Conservation (phyloP, 805 yeast genomes). For the Torulaspora microellipsoides region DNA sequence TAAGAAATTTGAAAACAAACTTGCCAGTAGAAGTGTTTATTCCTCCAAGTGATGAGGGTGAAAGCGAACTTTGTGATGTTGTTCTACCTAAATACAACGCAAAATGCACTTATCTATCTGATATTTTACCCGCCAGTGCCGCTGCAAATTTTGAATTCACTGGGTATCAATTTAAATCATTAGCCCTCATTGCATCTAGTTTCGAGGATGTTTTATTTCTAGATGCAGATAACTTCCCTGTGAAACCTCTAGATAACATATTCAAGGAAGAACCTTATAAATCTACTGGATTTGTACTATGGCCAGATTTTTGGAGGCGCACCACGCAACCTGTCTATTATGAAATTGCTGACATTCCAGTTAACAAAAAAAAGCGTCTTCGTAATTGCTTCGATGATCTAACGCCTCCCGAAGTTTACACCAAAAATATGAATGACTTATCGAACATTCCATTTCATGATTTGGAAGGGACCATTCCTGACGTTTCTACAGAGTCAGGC, state of each 20-base stretch:
- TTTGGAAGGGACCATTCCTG: constrained; percentile 60
- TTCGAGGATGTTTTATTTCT: constrained; percentile 69
- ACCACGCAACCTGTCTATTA: constrained; percentile 74
- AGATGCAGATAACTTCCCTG: constrained; percentile 77
- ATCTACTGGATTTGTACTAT: constrained; percentile 49
- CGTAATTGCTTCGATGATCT: constrained; percentile 37
- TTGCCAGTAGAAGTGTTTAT: constrained; percentile 75
- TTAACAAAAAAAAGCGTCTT: constrained; percentile 41
- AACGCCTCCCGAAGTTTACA: constrained; percentile 33
- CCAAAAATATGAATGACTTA: constrained; percentile 22
- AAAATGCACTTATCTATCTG: constrained; percentile 60
- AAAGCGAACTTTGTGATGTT: constrained; percentile 52
- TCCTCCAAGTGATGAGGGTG: constrained; percentile 59
- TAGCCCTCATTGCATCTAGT: constrained; percentile 67
- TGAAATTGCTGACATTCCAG: constrained; percentile 58
- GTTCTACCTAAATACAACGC: constrained; percentile 52
- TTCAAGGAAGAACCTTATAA: constrained; percentile 58
- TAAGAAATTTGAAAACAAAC: constrained; percentile 53
- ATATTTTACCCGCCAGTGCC: constrained; percentile 47
- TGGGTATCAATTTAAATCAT: constrained; percentile 65
- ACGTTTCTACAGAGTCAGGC: constrained; percentile 74
- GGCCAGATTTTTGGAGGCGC: constrained; percentile 92
- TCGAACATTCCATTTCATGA: constrained; percentile 48
- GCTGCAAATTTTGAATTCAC: constrained; percentile 40
- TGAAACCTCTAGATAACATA: constrained; percentile 55